These are phyloP conservation scores for Penicillium angulare DNA, from an alignment of 495 filamentous ascomycete species.

Conservation along the genomic window DNA sequence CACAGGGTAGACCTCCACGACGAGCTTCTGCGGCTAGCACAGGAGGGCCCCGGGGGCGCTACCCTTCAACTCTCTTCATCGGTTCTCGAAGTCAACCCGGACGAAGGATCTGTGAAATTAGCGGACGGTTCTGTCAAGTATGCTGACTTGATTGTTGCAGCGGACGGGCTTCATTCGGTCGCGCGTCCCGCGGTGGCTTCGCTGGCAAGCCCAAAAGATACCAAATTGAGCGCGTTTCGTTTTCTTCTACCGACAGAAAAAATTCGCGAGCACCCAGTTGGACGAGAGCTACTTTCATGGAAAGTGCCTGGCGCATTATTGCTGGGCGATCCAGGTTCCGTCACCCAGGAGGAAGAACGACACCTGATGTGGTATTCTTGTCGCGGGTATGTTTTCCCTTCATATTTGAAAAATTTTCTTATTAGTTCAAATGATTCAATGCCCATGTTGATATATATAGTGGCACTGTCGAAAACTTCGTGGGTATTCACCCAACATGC, in stretches of 20 bases:
- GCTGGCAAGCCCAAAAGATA: background rate
- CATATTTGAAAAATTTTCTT: too few relatives aligned
- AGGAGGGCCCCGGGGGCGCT: constrained; percentile 16
- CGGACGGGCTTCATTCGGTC: constrained; percentile 49
- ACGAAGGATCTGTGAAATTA: constrained; percentile 35
- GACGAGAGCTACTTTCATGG: background rate
- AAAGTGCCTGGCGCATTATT: constrained; percentile 15
- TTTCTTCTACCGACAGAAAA: constrained; percentile 22
- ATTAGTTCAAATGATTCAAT: too few relatives aligned
- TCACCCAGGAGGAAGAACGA: constrained; percentile 11
- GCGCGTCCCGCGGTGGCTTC: constrained; percentile 22
- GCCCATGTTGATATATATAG: too few relatives aligned
- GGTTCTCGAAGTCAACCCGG: constrained; percentile 23
- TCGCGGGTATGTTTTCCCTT: constrained; percentile 23
- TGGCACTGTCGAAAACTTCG: constrained; percentile 45
- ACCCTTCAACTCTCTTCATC: constrained; percentile 20
- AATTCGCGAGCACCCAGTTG: background rate
- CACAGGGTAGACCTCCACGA: constrained; percentile 53
- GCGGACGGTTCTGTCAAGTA: constrained; percentile 26
- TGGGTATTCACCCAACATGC: too few relatives aligned
- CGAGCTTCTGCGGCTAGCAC: constrained; percentile 39
- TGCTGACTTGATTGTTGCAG: constrained; percentile 47
- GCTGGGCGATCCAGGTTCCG: constrained; percentile 9
- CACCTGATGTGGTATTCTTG: constrained; percentile 36
- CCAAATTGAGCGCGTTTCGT: constrained; percentile 22